Conservation (phyloP, 116 monocot species). For the Dioscorea cayenensis region DNA sequence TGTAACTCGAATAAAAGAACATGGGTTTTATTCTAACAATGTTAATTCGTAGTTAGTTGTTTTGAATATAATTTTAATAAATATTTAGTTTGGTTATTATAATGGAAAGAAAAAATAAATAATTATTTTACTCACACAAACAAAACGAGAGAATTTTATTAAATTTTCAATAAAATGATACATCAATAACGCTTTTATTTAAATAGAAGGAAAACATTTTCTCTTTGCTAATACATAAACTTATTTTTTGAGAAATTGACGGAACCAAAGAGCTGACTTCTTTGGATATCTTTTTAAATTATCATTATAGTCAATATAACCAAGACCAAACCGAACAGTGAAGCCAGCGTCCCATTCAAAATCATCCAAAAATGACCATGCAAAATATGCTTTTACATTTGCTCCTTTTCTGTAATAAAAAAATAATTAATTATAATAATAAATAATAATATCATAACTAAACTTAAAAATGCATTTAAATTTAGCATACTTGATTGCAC, state of each 20-base stretch:
- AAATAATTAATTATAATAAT: neutral
- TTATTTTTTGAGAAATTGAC: neutral
- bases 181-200: no score
- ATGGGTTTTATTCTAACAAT: no score
- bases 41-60: no score
- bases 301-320: constrained; percentile 3
- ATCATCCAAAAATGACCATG: neutral
- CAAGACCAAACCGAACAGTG: neutral
- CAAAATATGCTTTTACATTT: constrained; percentile 9
- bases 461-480: neutral
- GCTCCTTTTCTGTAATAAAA: neutral
- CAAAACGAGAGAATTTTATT: no score
- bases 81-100: no score
- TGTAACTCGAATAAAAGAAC: no score
- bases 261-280: neutral
- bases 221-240: neutral
- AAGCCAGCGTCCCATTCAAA: constrained; percentile 7
- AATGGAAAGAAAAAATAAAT: no score
- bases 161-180: no score
- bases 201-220: no score
- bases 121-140: no score
- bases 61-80: no score
- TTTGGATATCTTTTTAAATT: constrained; percentile 1
- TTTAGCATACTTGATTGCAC: neutral
- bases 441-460: no score